Evolutionary conservation across 495 filamentous ascomycete genomes (phyloP).

Genomic region (Hypoxylon cercidicola): DNA sequence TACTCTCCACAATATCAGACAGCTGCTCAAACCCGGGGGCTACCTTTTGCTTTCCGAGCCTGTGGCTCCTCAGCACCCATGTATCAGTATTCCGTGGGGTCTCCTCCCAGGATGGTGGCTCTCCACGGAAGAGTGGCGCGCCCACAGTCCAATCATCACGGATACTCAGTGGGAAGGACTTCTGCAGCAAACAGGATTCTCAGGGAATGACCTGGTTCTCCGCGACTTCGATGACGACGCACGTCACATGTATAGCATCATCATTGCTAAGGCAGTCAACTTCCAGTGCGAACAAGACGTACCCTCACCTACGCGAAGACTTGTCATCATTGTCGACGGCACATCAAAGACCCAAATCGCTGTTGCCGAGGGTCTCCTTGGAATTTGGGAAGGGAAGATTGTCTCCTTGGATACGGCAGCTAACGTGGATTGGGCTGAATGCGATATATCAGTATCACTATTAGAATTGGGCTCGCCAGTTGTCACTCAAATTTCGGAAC

Average conservation of each 20-base stretch:
- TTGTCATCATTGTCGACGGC: too few species aligned
- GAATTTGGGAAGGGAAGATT: too few species aligned
- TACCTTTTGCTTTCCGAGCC: conserved; percentile 56
- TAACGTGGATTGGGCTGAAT: too few species aligned
- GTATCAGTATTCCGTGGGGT: conserved; percentile 46
- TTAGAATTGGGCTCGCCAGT: neutral
- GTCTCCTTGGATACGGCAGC: too few species aligned
- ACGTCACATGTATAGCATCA: neutral
- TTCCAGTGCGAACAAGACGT: too few species aligned
- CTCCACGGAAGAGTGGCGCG: conserved; percentile 38
- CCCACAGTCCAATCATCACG: neutral
- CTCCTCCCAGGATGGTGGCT: conserved; percentile 61
- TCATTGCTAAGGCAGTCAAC: neutral
- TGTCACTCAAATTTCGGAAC: neutral
- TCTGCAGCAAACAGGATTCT: neutral
- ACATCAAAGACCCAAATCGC: too few species aligned
- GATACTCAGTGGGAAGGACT: neutral
- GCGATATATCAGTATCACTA: neutral
- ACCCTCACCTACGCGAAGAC: too few species aligned
- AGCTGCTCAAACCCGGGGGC: conserved; percentile 61
- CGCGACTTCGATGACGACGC: neutral
- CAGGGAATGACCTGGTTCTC: neutral
- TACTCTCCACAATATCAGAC: conserved; percentile 51
- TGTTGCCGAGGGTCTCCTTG: too few species aligned
- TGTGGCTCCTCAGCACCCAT: conserved; percentile 41